Conservation (phyloP, 768 basidiomycete genomes). For the Naganishia randhawae region DNA sequence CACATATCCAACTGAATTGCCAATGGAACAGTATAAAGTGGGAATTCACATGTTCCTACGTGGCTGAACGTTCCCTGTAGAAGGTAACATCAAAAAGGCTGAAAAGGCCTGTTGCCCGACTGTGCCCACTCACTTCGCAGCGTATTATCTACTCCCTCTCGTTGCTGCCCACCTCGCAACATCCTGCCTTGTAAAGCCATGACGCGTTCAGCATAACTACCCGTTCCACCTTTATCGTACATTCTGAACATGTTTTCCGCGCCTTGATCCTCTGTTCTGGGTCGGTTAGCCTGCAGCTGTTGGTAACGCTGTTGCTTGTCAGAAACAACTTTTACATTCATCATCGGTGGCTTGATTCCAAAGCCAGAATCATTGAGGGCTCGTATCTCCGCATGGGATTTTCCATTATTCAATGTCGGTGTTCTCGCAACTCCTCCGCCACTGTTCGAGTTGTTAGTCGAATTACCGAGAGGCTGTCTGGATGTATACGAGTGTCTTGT, state of each 20-base stretch:
- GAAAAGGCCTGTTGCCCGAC: too few species aligned
- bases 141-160: not conserved
- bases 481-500: not conserved
- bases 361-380: constrained; percentile 14
- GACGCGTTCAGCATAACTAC: constrained; percentile 3
- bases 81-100: not conserved
- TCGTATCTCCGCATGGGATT: constrained; percentile 5
- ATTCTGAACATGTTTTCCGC: not conserved
- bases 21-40: too few species aligned
- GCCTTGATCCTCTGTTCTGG: not conserved
- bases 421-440: not conserved
- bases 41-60: constrained; percentile 5
- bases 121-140: constrained; percentile 4
- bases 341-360: constrained; percentile 9
- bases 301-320: not conserved
- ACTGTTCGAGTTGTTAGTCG: not conserved
- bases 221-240: not conserved
- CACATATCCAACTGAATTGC: too few species aligned
- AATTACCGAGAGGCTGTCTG: not conserved
- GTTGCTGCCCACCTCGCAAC: not conserved
- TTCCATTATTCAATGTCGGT: not conserved
- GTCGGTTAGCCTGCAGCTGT: not conserved
- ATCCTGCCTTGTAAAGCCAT: constrained; percentile 15
- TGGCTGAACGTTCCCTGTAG: constrained; percentile 3
- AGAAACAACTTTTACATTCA: not conserved